phyloP scores from a whole-genome alignment of 192 early-diverging fungal genomes.

The Coemansia sp. region DNA sequence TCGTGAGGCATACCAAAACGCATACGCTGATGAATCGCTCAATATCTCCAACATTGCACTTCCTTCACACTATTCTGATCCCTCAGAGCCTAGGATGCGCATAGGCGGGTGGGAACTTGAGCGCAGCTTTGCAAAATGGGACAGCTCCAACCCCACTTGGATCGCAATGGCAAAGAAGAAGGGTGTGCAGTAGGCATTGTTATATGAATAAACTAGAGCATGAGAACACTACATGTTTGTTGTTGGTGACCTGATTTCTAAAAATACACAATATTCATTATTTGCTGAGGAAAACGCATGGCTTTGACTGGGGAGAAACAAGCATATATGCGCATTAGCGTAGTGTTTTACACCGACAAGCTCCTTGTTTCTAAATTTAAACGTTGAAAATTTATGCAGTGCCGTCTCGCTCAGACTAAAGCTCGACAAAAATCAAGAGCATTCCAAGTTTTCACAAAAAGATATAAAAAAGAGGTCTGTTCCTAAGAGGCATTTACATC shows the following conservation, averaged over 20 bases:
- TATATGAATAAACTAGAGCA: too few relatives aligned
- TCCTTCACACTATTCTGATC: conserved; percentile 16
- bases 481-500: too few relatives aligned
- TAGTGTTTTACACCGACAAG: neutral
- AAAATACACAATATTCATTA: too few relatives aligned
- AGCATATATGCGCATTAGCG: too few relatives aligned
- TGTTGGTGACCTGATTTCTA: too few relatives aligned
- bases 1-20: conserved; percentile 18
- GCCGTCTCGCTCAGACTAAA: too few relatives aligned
- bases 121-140: conserved; percentile 27
- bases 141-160: conserved; percentile 31
- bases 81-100: conserved; percentile 19
- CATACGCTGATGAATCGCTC: conserved; percentile 36
- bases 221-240: too few relatives aligned
- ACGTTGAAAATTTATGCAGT: too few relatives aligned
- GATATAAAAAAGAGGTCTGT: too few relatives aligned
- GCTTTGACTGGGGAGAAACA: too few relatives aligned
- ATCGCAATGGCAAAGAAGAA: conserved; percentile 27
- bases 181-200: neutral
- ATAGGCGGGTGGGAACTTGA: conserved; percentile 37
- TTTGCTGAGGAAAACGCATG: too few relatives aligned
- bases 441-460: too few relatives aligned
- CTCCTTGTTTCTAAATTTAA: neutral
- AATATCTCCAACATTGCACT: conserved; percentile 23
- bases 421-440: neutral